Evolutionary conservation across 2,329 filamentous ascomycete species (phyloP).

Genomic region (Saccharata proteae): DNA sequence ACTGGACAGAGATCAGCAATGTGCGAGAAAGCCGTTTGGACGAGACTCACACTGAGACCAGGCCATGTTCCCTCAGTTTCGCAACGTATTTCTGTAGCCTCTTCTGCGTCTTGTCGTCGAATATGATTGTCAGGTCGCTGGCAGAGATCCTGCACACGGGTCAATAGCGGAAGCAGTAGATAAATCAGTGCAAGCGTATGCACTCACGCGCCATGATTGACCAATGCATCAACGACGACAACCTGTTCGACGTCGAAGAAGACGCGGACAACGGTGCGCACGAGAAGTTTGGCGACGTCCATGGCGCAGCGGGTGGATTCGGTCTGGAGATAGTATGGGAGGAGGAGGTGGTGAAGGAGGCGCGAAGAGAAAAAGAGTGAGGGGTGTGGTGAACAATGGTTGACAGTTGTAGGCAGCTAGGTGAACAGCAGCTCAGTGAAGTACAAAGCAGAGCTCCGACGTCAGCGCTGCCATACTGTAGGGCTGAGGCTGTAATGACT

Average conservation of each 20-base stretch:
- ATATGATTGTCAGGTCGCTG: conserved; percentile 74
- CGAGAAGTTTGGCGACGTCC: conserved; percentile 62
- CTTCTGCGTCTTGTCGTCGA: conserved; percentile 69
- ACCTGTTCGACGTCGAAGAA: conserved; percentile 82
- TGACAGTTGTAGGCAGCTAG: no score
- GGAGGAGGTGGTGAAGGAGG: no score
- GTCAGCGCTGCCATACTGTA: no score
- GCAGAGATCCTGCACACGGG: conserved; percentile 53
- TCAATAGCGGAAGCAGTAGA: conserved; percentile 8
- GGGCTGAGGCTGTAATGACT: no score
- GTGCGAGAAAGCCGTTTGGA: no score
- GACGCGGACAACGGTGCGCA: conserved; percentile 73
- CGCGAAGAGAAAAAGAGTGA: no score
- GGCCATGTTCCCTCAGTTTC: conserved; percentile 71
- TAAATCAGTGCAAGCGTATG: conserved; percentile 7
- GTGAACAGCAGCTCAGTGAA: no score
- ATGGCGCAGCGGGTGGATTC: no score
- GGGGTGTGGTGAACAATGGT: no score
- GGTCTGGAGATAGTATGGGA: no score
- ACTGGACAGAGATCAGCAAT: conserved; percentile 26
- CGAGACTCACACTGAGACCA: conserved; percentile 60
- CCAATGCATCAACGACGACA: conserved; percentile 67
- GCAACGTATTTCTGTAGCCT: conserved; percentile 80
- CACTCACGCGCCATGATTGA: conserved; percentile 57
- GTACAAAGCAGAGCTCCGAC: no score